Evolutionary conservation across 2,329 filamentous ascomycete genomes (phyloP).

Genomic region (Clarireedia homoeocarpa): DNA sequence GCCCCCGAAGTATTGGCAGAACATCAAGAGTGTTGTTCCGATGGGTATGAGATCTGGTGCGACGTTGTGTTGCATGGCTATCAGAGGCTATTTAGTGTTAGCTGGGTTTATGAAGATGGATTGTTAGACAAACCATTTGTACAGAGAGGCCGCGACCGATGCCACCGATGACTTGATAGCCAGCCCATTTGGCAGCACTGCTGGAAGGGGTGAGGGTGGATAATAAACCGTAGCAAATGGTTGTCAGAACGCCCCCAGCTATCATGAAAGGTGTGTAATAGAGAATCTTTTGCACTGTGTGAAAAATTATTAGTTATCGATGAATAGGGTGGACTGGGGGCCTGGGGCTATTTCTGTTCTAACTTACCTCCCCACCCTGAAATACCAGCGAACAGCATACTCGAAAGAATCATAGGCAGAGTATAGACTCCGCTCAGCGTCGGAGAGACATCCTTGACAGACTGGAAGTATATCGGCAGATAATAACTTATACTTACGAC

Average conservation of each 20-base stretch:
- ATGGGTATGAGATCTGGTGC: neutral
- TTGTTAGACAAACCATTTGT: constrained; percentile 16
- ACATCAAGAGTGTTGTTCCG: neutral
- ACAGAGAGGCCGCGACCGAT: constrained; percentile 18
- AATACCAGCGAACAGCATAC: constrained; percentile 7
- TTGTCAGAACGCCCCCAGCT: constrained; percentile 12
- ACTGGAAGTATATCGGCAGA: constrained; percentile 43
- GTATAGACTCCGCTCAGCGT: constrained; percentile 33
- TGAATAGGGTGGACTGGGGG: neutral
- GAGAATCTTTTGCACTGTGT: constrained; percentile 20
- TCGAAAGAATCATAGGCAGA: constrained; percentile 33
- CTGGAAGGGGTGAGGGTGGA: constrained; percentile 23
- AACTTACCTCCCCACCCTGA: neutral
- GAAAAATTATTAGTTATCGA: neutral
- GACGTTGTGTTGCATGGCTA: neutral
- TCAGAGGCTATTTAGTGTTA: neutral
- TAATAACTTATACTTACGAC: constrained; percentile 32
- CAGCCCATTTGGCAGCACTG: constrained; percentile 18
- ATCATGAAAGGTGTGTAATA: constrained; percentile 31
- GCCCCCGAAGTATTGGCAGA: neutral
- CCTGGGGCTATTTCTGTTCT: neutral
- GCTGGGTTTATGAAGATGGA: neutral
- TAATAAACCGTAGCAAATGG: constrained; percentile 29
- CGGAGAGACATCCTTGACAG: constrained; percentile 32
- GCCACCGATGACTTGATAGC: constrained; percentile 24